phyloP scores from a whole-genome alignment of 106 monocot species.

The Platanthera guangdongensis region DNA sequence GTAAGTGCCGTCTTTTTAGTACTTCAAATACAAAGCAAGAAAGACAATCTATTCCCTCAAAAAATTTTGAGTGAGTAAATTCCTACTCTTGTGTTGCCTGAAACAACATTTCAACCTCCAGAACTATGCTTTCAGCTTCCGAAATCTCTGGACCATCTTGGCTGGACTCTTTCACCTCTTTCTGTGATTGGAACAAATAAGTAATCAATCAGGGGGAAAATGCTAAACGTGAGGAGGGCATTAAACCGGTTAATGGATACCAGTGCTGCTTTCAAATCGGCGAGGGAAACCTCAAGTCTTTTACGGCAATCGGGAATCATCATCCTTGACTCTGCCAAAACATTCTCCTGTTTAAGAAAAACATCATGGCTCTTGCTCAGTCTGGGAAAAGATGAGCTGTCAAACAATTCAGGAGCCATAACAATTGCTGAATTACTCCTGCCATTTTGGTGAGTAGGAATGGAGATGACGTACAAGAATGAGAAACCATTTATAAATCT shows the following conservation, averaged over 20 bases:
- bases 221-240: neutral
- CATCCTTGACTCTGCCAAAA: slow-evolving; percentile 94
- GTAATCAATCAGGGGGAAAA: neutral
- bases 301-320: slow-evolving; percentile 96
- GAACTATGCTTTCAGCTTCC: slow-evolving; percentile 59
- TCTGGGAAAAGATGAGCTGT: too few relatives aligned
- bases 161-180: slow-evolving; percentile 63
- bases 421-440: too few relatives aligned
- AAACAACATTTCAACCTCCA: slow-evolving; percentile 66
- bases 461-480: too few relatives aligned
- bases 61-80: neutral
- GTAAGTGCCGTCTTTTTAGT: too few relatives aligned
- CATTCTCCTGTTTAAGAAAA: slow-evolving; percentile 61
- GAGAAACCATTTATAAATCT: too few relatives aligned
- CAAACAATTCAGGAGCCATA: too few relatives aligned
- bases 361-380: too few relatives aligned
- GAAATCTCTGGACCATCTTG: slow-evolving; percentile 52
- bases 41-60: too few relatives aligned
- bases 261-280: slow-evolving; percentile 69
- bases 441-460: too few relatives aligned
- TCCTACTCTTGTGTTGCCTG: slow-evolving; percentile 31
- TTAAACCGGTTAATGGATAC: slow-evolving; percentile 21
- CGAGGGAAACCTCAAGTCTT: slow-evolving; percentile 70
- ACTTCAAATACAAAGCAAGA: too few relatives aligned
- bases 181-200: slow-evolving; percentile 23